Base-by-base conservation (phyloP, 1,284 basidiomycete species). In the Trichosporon ovoides region DNA sequence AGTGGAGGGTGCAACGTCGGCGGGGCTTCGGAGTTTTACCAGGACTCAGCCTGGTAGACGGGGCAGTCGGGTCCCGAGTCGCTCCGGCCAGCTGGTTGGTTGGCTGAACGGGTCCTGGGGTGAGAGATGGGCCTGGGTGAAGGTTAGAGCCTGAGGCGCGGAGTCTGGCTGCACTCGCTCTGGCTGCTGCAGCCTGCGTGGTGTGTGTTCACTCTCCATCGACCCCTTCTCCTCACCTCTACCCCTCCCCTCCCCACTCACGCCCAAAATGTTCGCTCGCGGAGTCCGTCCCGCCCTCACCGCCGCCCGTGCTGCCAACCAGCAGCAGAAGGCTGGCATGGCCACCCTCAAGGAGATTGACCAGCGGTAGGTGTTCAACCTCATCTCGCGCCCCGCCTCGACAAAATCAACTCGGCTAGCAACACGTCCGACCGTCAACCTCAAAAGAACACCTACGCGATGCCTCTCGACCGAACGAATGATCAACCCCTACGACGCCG, bases 281-380 rank as follows among this genome's bases (percentile, higher is more conserved):
- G 82, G 79, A 80, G 85, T 74, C 80, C 87, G 76, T 80, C 83
- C 75, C 53, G 73, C 74, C 83, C 85, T 79, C 79, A 83, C 67
- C 61, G 70, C 70, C 63, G 74, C 71, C 59, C 71, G 72, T 56
- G 81, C 81, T 55, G 74, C 80, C 58, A 82, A 84, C 77, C 75
- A 80, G 60, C 81, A 81, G 69, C 79, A 84, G 77, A 82, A 83
- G 84, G 68, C 84, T 67, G 91, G 92, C 78, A 93, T 94, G 90
- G 94, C 93, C 52, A 97, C 95, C 60, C 87, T 98, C 68, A 88
- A 93, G 74, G 95, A 98, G 81, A 89, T 98, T 73, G 96, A 98
- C 82, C 80, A 90, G 78, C 88, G 95, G 74, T 77, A 66, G 59
- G 77, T 76, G n/a, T n/a, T n/a, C n/a, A 34, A 33, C 28, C 3